A percentile compares a stretch with the other conserved stretches of the same genome.
These are phyloP conservation scores for Zymoseptoria tritici DNA, from an alignment of 2,329 filamentous ascomycete species.

Conservation along the genomic window DNA sequence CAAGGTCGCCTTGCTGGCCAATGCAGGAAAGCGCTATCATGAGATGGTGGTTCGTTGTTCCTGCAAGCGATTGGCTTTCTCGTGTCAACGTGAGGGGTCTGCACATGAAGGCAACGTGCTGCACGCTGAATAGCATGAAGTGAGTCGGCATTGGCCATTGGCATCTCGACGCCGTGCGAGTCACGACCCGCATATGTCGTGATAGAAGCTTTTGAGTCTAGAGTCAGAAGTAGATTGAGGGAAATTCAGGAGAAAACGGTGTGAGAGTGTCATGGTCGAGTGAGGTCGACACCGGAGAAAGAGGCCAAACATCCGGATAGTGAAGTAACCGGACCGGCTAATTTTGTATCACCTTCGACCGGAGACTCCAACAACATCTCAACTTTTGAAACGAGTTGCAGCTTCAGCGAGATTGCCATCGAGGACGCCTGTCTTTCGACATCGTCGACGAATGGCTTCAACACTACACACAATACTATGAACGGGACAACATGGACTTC, in stretches of 20 bases:
- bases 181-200: background rate
- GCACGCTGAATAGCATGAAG: background rate
- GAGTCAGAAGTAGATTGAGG: background rate
- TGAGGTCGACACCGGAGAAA: background rate
- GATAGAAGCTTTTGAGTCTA: background rate
- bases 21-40: background rate
- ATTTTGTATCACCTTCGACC: background rate
- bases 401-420: background rate
- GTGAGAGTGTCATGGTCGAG: too few species aligned
- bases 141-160: background rate
- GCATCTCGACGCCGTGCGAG: background rate
- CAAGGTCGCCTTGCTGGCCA: background rate
- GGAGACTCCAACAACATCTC: background rate
- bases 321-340: background rate
- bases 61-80: background rate
- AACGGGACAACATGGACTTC: conserved; percentile 24
- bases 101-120: background rate
- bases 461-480: background rate
- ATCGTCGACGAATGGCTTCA: background rate
- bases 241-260: too few species aligned
- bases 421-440: background rate
- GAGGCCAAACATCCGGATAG: background rate
- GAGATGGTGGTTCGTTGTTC: background rate
- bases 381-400: too few species aligned
- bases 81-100: background rate